Evolutionary conservation across 2,329 filamentous ascomycete species (phyloP).

Genomic region (Monosporascus sp.): DNA sequence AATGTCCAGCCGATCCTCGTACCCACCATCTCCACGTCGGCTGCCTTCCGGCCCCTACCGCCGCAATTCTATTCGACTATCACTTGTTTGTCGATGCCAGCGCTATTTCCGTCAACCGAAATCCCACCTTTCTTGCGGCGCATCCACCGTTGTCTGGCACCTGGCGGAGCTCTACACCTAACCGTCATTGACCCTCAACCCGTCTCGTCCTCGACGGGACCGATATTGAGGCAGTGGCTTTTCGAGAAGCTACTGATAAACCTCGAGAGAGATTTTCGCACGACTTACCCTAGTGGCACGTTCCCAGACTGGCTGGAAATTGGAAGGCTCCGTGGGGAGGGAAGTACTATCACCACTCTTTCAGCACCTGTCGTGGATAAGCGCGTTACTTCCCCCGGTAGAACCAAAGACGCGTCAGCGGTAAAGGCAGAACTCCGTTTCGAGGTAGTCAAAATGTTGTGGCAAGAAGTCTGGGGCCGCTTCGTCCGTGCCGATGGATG

Average conservation of each 20-base stretch:
- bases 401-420: constrained; percentile 23
- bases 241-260: constrained; percentile 55
- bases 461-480: constrained; percentile 56
- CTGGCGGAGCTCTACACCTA: constrained; percentile 52
- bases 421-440: constrained; percentile 40
- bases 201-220: constrained; percentile 49
- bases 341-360: constrained; percentile 42
- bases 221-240: constrained; percentile 54
- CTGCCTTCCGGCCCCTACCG: constrained; percentile 31
- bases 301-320: constrained; percentile 56
- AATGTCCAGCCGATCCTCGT: constrained; percentile 28
- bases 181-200: constrained; percentile 60
- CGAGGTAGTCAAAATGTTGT: constrained; percentile 44
- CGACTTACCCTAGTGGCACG: constrained; percentile 51
- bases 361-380: constrained; percentile 42
- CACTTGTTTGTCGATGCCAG: constrained; percentile 50
- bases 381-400: constrained; percentile 8
- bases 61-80: constrained; percentile 42
- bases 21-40: constrained; percentile 23
- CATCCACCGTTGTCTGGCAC: constrained; percentile 50
- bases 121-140: constrained; percentile 52
- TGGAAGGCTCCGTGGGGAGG: constrained; percentile 44
- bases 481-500: constrained; percentile 44
- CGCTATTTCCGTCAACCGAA: constrained; percentile 49
- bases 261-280: constrained; percentile 53